phyloP scores from a whole-genome alignment of 495 filamentous ascomycete species.

The Talaromyces liani region DNA sequence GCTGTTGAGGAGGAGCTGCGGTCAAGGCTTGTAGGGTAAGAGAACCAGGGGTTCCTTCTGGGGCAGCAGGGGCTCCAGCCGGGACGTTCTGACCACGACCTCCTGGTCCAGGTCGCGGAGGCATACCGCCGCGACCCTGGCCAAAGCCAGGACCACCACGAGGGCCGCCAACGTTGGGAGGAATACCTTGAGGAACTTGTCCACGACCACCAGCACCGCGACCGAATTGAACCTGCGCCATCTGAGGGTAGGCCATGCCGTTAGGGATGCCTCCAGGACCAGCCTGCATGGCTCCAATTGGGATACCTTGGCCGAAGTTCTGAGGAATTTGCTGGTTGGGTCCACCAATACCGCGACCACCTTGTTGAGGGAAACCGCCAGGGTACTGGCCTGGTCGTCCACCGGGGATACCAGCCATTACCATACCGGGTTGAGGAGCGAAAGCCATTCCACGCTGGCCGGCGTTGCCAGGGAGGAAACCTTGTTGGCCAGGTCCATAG shows the following conservation, averaged over 20 bases:
- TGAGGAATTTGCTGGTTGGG: constrained; percentile 73
- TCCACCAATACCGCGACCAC: constrained; percentile 67
- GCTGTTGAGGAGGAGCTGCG: constrained; percentile 55
- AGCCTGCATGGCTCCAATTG: constrained; percentile 66
- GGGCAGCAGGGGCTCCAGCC: constrained; percentile 30
- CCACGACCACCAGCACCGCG: constrained; percentile 70
- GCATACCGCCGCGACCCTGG: constrained; percentile 40
- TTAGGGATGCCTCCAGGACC: constrained; percentile 45
- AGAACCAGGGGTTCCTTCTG: constrained; percentile 19
- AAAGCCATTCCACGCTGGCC: constrained; percentile 79
- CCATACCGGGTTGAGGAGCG: constrained; percentile 72
- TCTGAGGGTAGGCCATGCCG: constrained; percentile 53
- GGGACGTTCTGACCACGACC: constrained; percentile 25
- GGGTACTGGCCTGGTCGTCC: constrained; percentile 81
- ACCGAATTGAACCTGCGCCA: constrained; percentile 53
- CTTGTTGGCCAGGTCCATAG: constrained; percentile 81
- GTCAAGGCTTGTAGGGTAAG: constrained; percentile 38
- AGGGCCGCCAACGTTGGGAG: constrained; percentile 55
- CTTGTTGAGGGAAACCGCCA: constrained; percentile 67
- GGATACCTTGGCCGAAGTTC: constrained; percentile 72
- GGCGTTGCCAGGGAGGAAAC: constrained; percentile 60
- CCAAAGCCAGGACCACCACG: constrained; percentile 60
- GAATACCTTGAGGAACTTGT: constrained; percentile 62
- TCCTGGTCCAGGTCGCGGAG: constrained; percentile 39
- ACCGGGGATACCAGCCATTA: constrained; percentile 71